These are phyloP conservation scores for Exophiala alcalophila DNA, from an alignment of 2,329 filamentous ascomycete genomes.

Conservation along the genomic window DNA sequence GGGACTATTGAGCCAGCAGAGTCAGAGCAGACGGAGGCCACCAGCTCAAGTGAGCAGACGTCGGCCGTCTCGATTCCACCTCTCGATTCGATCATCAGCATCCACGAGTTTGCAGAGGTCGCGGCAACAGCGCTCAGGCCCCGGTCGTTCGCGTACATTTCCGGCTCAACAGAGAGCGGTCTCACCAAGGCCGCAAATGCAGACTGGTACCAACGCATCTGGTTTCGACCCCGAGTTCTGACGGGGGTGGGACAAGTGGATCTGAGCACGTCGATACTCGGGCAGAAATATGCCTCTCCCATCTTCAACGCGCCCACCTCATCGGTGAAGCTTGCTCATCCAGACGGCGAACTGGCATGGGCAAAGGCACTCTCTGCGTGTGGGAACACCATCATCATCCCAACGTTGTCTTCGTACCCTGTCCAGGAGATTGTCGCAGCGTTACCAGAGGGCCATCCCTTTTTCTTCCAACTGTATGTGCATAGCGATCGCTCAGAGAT, in stretches of 20 bases:
- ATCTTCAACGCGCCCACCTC: constrained; percentile 26
- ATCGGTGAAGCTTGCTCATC: constrained; percentile 45
- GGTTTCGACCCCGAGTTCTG: constrained; percentile 47
- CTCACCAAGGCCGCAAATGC: constrained; percentile 19
- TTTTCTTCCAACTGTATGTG: constrained; percentile 59
- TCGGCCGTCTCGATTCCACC: constrained; percentile 5
- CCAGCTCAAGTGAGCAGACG: constrained; percentile 28
- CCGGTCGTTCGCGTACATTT: constrained; percentile 33
- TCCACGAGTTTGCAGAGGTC: constrained; percentile 26
- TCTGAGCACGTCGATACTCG: constrained; percentile 34
- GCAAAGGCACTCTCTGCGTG: constrained; percentile 24
- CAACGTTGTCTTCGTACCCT: constrained; percentile 29
- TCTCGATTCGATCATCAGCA: constrained; percentile 22
- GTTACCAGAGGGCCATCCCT: constrained; percentile 17
- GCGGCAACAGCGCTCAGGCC: constrained; percentile 14
- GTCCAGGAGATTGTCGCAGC: constrained; percentile 51
- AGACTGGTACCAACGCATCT: constrained; percentile 41
- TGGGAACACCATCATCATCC: constrained; percentile 2
- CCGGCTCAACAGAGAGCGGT: constrained; percentile 23
- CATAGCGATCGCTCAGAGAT: constrained; percentile 55
- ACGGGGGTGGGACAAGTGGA: constrained; percentile 39
- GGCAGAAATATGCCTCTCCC: constrained; percentile 21
- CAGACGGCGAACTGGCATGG: constrained; percentile 44
- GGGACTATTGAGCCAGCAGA: constrained; percentile 29
- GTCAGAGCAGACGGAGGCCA: not conserved